Base-by-base conservation (phyloP, 2,329 filamentous ascomycete species). In the Aurifilum marmelostoma region DNA sequence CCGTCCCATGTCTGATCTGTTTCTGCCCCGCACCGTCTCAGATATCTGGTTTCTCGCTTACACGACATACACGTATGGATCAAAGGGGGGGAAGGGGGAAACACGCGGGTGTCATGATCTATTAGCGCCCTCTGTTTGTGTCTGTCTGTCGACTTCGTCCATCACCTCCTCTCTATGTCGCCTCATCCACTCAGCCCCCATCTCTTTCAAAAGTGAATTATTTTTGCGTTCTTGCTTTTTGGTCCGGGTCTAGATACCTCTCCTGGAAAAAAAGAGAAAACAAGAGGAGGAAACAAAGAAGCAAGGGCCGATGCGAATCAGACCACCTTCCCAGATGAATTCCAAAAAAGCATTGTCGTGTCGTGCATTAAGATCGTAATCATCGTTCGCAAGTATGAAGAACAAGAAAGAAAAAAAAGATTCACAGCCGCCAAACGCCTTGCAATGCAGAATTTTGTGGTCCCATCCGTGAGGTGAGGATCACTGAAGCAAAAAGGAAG, bases 401-500 rank as follows among this genome's bases (percentile, higher is more conserved):
- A 56, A 1, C 34, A 34, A 8, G 8, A 34, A 34, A 8, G 56
- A 16, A 29, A 54, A 37, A 52, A 47, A 67, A 27, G 59, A 50
- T 47, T 24, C 58, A 2, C 52, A 63, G 24, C 24, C 68, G 59
- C 32, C n/a, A 39, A 68, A 70, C 66, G 63, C 69, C 69, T 12
- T 56, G 63, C 69, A 63, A 70, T 70, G 69, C 69, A 68, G 18
- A 68, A 34, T 47, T n/a, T 9, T 47, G 37, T 32, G 18, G 9
- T 21, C 24, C 16, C 39, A 21, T 59, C 66, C 47, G 39, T 50
- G 7, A 39, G 56, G 54, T n/a, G 59, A 43, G 43, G 6, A 24
- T 47, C 11, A 41, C 5, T 5, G 16, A 14, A 18, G 3, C 5
- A 29, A 32, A 32, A 6, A 27, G 39, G 18, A 16, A 3, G 29